Base-by-base conservation (phyloP, 1,139 yeast species). In the Taphrina deformans region DNA sequence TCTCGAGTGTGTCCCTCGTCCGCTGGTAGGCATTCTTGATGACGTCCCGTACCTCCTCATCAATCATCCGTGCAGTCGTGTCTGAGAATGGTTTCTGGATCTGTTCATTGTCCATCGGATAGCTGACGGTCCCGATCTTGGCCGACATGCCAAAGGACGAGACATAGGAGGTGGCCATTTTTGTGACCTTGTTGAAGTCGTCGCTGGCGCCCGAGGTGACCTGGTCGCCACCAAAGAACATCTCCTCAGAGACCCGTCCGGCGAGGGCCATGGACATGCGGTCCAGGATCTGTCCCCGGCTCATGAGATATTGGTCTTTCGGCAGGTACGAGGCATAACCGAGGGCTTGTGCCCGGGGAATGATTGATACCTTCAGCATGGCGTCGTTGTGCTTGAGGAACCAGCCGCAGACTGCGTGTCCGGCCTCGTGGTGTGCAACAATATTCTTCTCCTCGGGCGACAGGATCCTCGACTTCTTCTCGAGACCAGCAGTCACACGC, bases 401-500 rank as follows among this genome's bases (percentile, higher is more conserved):
- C 99, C 99, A 93, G 12, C 99, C 99, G 78, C 98, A 92, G 67
- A 93, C 85, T 3, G 99, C 99, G 76, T 93, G 99, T 0, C 99
- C 99, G 1, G 99, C 99, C 77, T 93, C 99, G 75, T 93, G 99
- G 74, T 89, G 95, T 0, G 99, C 99, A 66, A 93, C 97, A 58
- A 90, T 85, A 69, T 79, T 85, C 76, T 90, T 89, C 76, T 93
- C 97, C 67, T 88, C 93, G 4, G 88, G 86, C 31, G 88, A 85
- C 69, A 93, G 80, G 10, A 93, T 86, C 72, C 89, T 86, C 2
- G 95, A 84, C 75, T 92, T 92, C 80, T 89, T 89, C 76, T 93
- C 99, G 69, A 93, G 79, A 46, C 99, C 99, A 7, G 97, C 98
- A 79, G 92, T 90, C 41, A 92, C 97, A 74, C 99, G 85, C 77